phyloP scores from a whole-genome alignment of 257 asterid species.

The Solanum lignicaule region DNA sequence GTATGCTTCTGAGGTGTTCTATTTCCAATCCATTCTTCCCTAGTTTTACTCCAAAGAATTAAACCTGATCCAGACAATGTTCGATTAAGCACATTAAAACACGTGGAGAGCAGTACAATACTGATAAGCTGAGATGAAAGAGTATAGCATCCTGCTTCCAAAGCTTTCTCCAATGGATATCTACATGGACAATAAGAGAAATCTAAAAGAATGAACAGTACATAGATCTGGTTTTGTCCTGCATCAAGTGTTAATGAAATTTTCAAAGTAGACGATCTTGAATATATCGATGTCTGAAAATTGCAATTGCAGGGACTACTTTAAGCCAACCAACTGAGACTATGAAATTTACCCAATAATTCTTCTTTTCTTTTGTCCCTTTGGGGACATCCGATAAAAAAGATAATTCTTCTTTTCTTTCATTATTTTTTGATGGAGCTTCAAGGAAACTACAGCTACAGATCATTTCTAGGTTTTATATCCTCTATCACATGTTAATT shows the following conservation, averaged over 20 bases:
- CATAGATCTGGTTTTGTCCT: not conserved
- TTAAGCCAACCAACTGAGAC: not conserved
- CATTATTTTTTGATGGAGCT: not conserved
- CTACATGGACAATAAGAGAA: not conserved
- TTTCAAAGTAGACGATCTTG: not conserved
- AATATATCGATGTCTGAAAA: not conserved
- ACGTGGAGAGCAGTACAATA: not conserved
- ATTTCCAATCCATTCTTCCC: slow-evolving; percentile 81
- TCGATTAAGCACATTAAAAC: not conserved
- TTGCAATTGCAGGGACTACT: not conserved
- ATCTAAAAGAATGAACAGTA: not conserved
- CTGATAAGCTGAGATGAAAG: not conserved
- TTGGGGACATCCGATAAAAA: not conserved
- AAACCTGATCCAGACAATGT: slow-evolving; percentile 37
- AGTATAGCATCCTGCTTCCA: not conserved
- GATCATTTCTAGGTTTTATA: not conserved
- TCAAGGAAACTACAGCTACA: not conserved
- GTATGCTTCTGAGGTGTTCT: slow-evolving; percentile 33
- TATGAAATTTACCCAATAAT: not conserved
- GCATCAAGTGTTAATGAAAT: not conserved
- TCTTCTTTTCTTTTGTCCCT: not conserved
- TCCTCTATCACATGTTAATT: not conserved
- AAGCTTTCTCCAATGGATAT: not conserved
- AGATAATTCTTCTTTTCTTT: not conserved
- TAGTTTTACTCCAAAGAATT: slow-evolving; percentile 82